Conservation (phyloP, 176 grass and related monocot genomes). For the Otatea glauca region DNA sequence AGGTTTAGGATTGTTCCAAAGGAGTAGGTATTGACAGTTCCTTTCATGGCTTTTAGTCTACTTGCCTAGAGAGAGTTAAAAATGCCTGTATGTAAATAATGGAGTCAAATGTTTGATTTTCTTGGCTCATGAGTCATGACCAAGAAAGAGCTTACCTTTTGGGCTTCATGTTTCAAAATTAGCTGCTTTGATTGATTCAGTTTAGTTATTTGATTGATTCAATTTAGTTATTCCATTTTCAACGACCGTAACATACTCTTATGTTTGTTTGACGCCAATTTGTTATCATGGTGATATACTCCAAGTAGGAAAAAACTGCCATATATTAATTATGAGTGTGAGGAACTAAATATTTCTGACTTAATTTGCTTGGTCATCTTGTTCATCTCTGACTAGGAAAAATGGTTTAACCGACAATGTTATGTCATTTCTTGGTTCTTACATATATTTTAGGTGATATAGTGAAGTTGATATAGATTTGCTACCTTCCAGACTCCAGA, state of each 20-base stretch:
- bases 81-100: not conserved
- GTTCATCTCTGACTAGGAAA: not conserved
- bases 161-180: not conserved
- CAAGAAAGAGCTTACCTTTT: not conserved
- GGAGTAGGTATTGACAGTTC: conserved; percentile 25
- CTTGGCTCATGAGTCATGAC: not conserved
- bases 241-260: not conserved
- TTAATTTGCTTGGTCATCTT: not conserved
- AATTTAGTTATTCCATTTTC: not conserved
- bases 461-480: not conserved
- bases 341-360: not conserved
- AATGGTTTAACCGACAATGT: not conserved
- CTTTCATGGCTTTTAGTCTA: not conserved
- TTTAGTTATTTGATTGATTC: conserved; percentile 11
- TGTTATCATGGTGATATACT: not conserved
- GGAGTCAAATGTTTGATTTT: conserved; percentile 43
- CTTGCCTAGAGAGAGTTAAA: not conserved
- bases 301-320: not conserved
- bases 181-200: conserved; percentile 4
- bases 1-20: conserved; percentile 1
- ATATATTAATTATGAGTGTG: not conserved
- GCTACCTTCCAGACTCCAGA: not conserved
- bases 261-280: not conserved
- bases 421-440: not conserved
- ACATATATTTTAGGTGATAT: not conserved